Evolutionary conservation across 1,139 yeast species (phyloP), one percentile per base, ranked within the genome.

Genomic region (Wickerhamiella pararugosa): DNA sequence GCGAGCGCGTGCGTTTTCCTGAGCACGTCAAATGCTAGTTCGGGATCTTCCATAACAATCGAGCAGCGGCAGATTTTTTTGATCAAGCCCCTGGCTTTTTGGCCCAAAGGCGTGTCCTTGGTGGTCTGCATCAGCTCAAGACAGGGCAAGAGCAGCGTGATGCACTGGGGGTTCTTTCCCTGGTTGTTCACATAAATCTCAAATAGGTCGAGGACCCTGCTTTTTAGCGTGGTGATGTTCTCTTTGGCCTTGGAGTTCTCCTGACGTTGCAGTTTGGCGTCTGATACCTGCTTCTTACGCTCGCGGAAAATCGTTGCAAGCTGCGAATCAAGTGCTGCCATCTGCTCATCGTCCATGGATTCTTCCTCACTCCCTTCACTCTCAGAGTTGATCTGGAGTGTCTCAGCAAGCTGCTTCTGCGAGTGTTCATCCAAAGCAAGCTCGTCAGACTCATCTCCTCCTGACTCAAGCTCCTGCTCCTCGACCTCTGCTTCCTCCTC

Each of bases 341-440:
- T 90, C 59, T 86, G 87, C 52, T 87, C 97, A 58, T 90, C 99
- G 51, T 90, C 92, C 93, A 84, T 81, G 2, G 86, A 75, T 48
- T 82, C 93, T 8, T 80, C 83, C 45, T 75, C 81, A 41, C 71
- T 71, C 9, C 69, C 70, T 10, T 59, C 64, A 5, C 66, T 71
- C 2, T 71, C 65, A 6, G 59, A 64, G n/a, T 53, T 59, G 26
- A 82, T 69, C 5, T 86, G 83, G 39, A 84, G 66, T 0, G 94
- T 94, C 49, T 75, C 70, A 0, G 94, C 93, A 25, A 86, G 65
- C 34, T 86, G 87, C 34, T 70, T 62, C 38, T 76, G 76, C 3
- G 94, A 76, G 45, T 73, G 74, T 50, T 68, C 68, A 47, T 82
- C 92, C n/a, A 79, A 71, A 42, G 72, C 75, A 2, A 69, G 70